phyloP scores from a whole-genome alignment of 768 basidiomycete species.

The Boletus barrowsii region DNA sequence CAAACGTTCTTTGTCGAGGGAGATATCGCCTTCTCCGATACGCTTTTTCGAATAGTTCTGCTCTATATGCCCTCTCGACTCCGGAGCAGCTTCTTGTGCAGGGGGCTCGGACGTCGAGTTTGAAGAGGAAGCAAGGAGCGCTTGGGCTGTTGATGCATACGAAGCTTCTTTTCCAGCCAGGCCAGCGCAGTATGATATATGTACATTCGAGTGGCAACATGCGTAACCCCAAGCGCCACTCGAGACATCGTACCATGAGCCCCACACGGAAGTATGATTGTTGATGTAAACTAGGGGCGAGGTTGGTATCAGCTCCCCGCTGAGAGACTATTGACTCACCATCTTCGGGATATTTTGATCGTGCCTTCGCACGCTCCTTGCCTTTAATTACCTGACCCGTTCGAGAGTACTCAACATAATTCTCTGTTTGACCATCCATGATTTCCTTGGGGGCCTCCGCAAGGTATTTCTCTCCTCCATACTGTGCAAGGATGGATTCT shows the following conservation, averaged over 20 bases:
- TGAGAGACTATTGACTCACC: slow-evolving; percentile 45
- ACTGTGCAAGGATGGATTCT: slow-evolving; percentile 85
- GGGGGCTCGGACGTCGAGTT: slow-evolving; percentile 26
- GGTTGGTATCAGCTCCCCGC: background rate
- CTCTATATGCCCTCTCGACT: slow-evolving; percentile 44
- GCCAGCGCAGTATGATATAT: slow-evolving; percentile 91
- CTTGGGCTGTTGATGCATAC: slow-evolving; percentile 69
- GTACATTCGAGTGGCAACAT: slow-evolving; percentile 87
- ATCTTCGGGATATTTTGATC: slow-evolving; percentile 96
- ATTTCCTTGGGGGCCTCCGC: slow-evolving; percentile 89
- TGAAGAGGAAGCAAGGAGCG: slow-evolving; percentile 51
- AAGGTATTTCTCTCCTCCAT: slow-evolving; percentile 92
- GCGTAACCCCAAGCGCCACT: slow-evolving; percentile 86
- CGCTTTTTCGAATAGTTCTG: slow-evolving; percentile 78
- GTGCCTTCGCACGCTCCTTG: slow-evolving; percentile 79
- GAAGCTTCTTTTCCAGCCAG: slow-evolving; percentile 77
- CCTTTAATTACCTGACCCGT: slow-evolving; percentile 91
- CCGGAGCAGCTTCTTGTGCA: slow-evolving; percentile 30
- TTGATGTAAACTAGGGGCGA: slow-evolving; percentile 68
- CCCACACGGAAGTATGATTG: slow-evolving; percentile 97
- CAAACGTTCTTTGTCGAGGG: slow-evolving; percentile 67
- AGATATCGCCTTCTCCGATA: slow-evolving; percentile 77
- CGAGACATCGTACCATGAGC: slow-evolving; percentile 83
- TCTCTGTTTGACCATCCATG: slow-evolving; percentile 92
- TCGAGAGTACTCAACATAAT: slow-evolving; percentile 96